phyloP scores from a whole-genome alignment of 2,329 filamentous ascomycete genomes.

The Atkinsonella texensis region DNA sequence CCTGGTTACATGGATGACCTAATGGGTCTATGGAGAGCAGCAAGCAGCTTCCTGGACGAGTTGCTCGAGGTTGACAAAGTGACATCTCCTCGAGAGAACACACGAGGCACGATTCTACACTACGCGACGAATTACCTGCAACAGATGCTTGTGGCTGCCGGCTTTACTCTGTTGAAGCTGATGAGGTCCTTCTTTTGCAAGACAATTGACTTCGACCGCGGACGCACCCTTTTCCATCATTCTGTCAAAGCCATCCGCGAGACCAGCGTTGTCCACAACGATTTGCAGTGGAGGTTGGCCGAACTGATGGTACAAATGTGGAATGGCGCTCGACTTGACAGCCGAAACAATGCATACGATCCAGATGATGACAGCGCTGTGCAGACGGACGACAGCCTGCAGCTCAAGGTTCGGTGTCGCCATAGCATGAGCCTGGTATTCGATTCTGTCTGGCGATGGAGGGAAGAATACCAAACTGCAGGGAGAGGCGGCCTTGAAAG shows the following conservation, averaged over 20 bases:
- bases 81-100: constrained; percentile 31
- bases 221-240: constrained; percentile 56
- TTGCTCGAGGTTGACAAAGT: constrained; percentile 42
- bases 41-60: constrained; percentile 56
- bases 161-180: constrained; percentile 66
- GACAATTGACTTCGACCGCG: constrained; percentile 57
- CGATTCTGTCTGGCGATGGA: constrained; percentile 77
- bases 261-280: constrained; percentile 66
- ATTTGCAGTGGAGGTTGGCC: constrained; percentile 66
- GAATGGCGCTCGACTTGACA: constrained; percentile 53
- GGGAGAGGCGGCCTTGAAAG: constrained; percentile 60
- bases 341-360: constrained; percentile 32
- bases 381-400: constrained; percentile 56
- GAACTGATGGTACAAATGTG: constrained; percentile 84
- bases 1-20: constrained; percentile 63
- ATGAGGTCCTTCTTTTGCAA: constrained; percentile 65
- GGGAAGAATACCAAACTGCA: constrained; percentile 63
- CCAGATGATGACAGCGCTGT: constrained; percentile 37
- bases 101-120: constrained; percentile 43
- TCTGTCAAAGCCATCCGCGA: constrained; percentile 59
- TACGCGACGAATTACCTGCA: constrained; percentile 67
- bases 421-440: constrained; percentile 81
- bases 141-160: constrained; percentile 74
- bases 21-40: constrained; percentile 62
- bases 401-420: constrained; percentile 70